phyloP scores from a whole-genome alignment of 805 yeast species.

The Kodamaea hsintzibuensis region DNA sequence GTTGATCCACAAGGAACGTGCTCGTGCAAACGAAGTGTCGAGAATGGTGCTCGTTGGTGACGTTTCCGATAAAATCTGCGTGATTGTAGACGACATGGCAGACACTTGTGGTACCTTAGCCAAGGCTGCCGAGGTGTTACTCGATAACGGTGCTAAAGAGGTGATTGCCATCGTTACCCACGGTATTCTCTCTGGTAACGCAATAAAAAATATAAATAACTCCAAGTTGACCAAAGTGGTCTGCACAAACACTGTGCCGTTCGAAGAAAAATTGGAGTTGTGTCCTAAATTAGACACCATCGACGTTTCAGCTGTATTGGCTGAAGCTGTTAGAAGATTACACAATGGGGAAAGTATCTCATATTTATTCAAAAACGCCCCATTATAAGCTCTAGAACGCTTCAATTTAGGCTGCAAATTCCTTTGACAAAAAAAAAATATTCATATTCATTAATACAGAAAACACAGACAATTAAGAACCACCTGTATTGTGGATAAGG shows the following conservation, averaged over 20 bases:
- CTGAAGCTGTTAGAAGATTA: slow-evolving; percentile 80
- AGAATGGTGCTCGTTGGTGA: slow-evolving; percentile 87
- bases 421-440: not conserved
- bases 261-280: slow-evolving; percentile 56
- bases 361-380: slow-evolving; percentile 71
- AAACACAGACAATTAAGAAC: not conserved
- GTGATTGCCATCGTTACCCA: slow-evolving; percentile 85
- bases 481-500: too few species aligned
- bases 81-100: slow-evolving; percentile 86
- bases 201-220: slow-evolving; percentile 67
- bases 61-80: slow-evolving; percentile 71
- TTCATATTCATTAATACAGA: not conserved
- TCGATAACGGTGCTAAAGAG: slow-evolving; percentile 66
- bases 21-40: slow-evolving; percentile 79
- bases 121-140: slow-evolving; percentile 75
- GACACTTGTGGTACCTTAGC: slow-evolving; percentile 87
- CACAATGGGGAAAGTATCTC: slow-evolving; percentile 88
- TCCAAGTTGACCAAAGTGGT: slow-evolving; percentile 69
- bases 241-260: slow-evolving; percentile 80
- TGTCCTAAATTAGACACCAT: slow-evolving; percentile 68
- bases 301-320: slow-evolving; percentile 72
- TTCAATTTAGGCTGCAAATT: not conserved
- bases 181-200: slow-evolving; percentile 76
- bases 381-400: slow-evolving; percentile 22
- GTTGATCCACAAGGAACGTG: slow-evolving; percentile 81